Base-by-base conservation (phyloP, 176 grass and related monocot species). In the Eremochloa ophiuroides region DNA sequence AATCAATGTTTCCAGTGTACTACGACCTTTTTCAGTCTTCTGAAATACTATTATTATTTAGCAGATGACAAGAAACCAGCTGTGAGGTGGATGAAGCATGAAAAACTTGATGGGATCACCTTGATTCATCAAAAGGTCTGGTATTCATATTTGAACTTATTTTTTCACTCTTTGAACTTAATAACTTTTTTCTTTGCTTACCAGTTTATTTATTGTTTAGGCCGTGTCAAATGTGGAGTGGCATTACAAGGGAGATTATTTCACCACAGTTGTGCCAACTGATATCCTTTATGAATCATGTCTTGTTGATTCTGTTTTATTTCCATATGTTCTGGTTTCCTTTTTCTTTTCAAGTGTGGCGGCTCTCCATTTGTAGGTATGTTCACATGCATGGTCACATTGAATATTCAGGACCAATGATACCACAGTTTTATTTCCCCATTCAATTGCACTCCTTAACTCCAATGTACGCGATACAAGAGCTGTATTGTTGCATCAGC, bases 161-260 rank as follows among this genome's bases (percentile, higher is more conserved):
- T 28, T 67, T 27, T 33, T 66, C 44, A 40, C 27, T 33, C 13
- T 67, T 62, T 72, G 10, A 72, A 63, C n/a, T 63, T 7, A 18
- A n/a, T 48, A 80, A 15, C 13, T 53, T 44, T 18, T 55, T 69
- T 71, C 26, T 63, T 82, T 66, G 13, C 46, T 84, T 80, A 77
- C 61, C 62, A 75, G 67, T 38, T 63, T 83, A 62, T 88, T 87
- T 79, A 9, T 80, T 85, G 29, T 80, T 71, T 87, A 98, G 96
- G 77, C 93, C 82, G 96, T 93, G 62, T 88, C 93, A 82, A 91
- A 85, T 74, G 80, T 98, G 62, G 90, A 95, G 76, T 98, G 96
- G 96, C 96, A 98, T 88, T 90, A 85, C 46, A 98, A 98, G 86
- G 95, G 96, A 74, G 96, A 98, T 76, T 98, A 98, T 82, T 98